Evolutionary conservation across 805 yeast genomes (phyloP).

Genomic region (Wickerhamomyces mucosus): DNA sequence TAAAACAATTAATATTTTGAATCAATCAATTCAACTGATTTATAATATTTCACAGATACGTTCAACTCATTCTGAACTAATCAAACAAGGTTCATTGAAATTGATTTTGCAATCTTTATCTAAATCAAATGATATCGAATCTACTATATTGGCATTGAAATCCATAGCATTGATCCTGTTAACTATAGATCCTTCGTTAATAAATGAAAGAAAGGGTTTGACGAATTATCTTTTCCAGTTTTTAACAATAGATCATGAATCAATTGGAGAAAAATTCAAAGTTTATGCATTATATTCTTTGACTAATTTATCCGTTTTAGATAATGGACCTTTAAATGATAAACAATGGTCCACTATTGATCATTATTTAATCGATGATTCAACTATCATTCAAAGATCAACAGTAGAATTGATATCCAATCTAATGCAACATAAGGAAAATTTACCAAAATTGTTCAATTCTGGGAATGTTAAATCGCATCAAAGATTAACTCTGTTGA

Average conservation of each 20-base stretch:
- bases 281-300: conserved; percentile 54
- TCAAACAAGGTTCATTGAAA: conserved; percentile 37
- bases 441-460: conserved; percentile 51
- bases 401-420: conserved; percentile 58
- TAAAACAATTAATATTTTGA: conserved; percentile 14
- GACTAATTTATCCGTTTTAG: conserved; percentile 48
- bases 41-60: conserved; percentile 22
- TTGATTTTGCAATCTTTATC: conserved; percentile 21
- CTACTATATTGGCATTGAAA: conserved; percentile 25
- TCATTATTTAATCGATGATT: conserved; percentile 32
- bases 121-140: conserved; percentile 4
- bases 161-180: conserved; percentile 34
- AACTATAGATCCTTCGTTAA: conserved; percentile 34
- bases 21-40: conserved; percentile 23
- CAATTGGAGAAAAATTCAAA: too few relatives aligned
- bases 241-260: too few relatives aligned
- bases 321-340: conserved; percentile 25
- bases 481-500: conserved; percentile 31
- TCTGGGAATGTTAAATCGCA: conserved; percentile 28
- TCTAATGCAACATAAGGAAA: conserved; percentile 31
- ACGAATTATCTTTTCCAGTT: conserved; percentile 16
- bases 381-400: conserved; percentile 44
- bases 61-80: conserved; percentile 22
- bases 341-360: conserved; percentile 38
- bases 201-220: conserved; percentile 21